phyloP scores from a whole-genome alignment of 805 yeast species.

The Yarrowia sp. region DNA sequence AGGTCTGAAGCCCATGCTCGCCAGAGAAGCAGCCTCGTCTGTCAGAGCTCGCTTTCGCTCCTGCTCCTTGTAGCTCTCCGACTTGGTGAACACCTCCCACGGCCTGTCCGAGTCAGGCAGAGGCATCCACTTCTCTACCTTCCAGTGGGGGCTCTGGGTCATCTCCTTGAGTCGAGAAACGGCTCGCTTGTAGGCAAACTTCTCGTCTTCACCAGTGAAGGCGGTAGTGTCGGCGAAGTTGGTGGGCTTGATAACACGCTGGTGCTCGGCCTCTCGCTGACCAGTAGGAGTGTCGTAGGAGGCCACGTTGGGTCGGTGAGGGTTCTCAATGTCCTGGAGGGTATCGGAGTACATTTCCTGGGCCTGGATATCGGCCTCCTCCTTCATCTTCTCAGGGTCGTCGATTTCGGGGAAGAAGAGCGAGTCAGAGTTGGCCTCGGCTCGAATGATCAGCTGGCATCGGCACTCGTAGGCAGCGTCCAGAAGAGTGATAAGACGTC shows the following conservation, averaged over 20 bases:
- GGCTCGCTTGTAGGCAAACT: conserved; percentile 70
- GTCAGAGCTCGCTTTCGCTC: neutral
- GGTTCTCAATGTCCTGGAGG: conserved; percentile 55
- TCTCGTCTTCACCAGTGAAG: conserved; percentile 76
- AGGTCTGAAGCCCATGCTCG: conserved; percentile 8
- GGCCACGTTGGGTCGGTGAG: conserved; percentile 68
- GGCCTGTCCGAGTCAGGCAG: conserved; percentile 52
- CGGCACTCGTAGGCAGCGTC: conserved; percentile 70
- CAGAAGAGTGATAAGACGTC: conserved; percentile 61
- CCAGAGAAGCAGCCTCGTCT: conserved; percentile 2
- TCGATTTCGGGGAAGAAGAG: conserved; percentile 59
- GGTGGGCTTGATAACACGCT: conserved; percentile 32
- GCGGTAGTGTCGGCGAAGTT: conserved; percentile 41
- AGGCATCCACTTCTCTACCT: conserved; percentile 54
- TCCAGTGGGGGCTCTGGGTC: conserved; percentile 56
- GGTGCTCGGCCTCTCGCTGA: conserved; percentile 6
- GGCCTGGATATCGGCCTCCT: conserved; percentile 43
- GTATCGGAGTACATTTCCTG: conserved; percentile 71
- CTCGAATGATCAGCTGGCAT: conserved; percentile 56
- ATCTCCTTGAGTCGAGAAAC: conserved; percentile 62
- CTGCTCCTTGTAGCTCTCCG: conserved; percentile 29
- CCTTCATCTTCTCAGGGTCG: conserved; percentile 32
- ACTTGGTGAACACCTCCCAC: conserved; percentile 46
- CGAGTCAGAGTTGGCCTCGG: conserved; percentile 50
- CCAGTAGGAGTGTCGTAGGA: conserved; percentile 43